A percentile compares a stretch with the other conserved stretches of the same genome.
Evolutionary conservation across 257 asterid species (phyloP).

Genomic region (Salvia rosmarinus): DNA sequence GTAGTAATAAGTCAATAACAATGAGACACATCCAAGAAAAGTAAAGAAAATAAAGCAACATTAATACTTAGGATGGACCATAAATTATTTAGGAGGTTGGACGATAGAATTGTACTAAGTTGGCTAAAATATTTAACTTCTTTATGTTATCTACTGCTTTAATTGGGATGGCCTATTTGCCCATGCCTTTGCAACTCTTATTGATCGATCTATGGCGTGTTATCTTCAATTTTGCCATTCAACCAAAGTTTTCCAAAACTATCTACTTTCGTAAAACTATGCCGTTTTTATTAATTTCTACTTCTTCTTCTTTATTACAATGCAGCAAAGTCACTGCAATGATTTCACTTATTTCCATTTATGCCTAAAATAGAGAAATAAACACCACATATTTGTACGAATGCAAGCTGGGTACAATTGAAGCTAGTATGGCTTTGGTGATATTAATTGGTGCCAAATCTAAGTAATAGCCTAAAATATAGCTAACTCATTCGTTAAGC

Average conservation of each 20-base stretch:
- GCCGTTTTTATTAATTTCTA: too few relatives aligned
- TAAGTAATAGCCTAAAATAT: too few relatives aligned
- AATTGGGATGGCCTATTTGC: slow-evolving; percentile 13
- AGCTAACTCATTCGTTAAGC: too few relatives aligned
- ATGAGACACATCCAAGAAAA: too few relatives aligned
- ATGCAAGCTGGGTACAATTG: background rate
- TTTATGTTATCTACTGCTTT: slow-evolving; percentile 24
- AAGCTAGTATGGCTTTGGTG: too few relatives aligned
- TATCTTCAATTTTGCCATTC: too few relatives aligned
- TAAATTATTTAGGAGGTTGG: slow-evolving; percentile 32
- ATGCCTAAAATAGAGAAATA: background rate
- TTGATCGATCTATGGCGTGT: background rate
- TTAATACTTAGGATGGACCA: slow-evolving; percentile 28
- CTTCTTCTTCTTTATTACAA: too few relatives aligned
- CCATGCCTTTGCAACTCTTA: slow-evolving; percentile 1
- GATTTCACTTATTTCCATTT: background rate
- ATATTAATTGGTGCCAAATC: too few relatives aligned
- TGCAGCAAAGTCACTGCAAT: background rate
- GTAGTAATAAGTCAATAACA: too few relatives aligned
- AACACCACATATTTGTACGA: background rate
- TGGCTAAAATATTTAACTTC: slow-evolving; percentile 32
- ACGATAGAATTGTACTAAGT: slow-evolving; percentile 20
- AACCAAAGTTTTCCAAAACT: too few relatives aligned
- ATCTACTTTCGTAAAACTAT: too few relatives aligned
- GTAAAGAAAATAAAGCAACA: slow-evolving; percentile 2